A percentile compares a stretch with the other conserved stretches of the same genome.
phyloP scores from a whole-genome alignment of 495 filamentous ascomycete species.

The Trichoderma virens region DNA sequence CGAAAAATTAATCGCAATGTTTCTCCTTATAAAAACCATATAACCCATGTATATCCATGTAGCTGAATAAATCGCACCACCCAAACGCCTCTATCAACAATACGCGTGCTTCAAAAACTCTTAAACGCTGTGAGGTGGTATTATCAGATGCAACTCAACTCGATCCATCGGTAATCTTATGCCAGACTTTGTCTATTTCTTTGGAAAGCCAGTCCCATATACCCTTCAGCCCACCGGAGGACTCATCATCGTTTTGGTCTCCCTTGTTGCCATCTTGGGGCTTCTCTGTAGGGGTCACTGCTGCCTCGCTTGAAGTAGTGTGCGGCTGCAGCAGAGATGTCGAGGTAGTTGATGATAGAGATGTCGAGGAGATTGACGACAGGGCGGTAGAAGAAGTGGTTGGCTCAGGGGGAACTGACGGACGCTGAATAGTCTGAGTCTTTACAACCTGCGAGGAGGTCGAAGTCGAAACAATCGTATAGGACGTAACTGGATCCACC shows the following conservation, averaged over 20 bases:
- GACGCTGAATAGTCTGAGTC: constrained; percentile 3
- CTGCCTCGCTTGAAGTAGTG: background rate
- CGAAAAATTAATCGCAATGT: no score
- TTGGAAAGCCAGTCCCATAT: constrained; percentile 41
- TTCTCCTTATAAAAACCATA: no score
- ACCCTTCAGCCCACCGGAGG: constrained; percentile 18
- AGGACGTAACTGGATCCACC: constrained; percentile 24
- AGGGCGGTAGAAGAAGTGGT: background rate
- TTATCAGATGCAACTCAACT: background rate
- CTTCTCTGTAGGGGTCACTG: background rate
- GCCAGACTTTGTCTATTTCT: constrained; percentile 35
- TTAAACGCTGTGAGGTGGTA: no score
- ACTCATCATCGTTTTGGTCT: constrained; percentile 13
- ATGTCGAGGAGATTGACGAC: background rate
- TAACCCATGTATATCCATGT: no score
- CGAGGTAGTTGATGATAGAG: background rate
- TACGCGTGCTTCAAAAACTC: no score
- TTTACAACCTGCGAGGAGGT: constrained; percentile 14
- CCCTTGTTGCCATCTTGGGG: constrained; percentile 8
- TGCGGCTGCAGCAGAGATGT: background rate
- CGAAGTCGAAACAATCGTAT: constrained; percentile 11
- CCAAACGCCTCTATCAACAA: no score
- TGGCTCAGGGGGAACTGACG: background rate
- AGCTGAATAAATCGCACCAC: no score
- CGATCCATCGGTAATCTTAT: constrained; percentile 24